These are phyloP conservation scores for Protostelium mycophagum DNA, from an alignment of 78 protist genomes.

Conservation along the genomic window DNA sequence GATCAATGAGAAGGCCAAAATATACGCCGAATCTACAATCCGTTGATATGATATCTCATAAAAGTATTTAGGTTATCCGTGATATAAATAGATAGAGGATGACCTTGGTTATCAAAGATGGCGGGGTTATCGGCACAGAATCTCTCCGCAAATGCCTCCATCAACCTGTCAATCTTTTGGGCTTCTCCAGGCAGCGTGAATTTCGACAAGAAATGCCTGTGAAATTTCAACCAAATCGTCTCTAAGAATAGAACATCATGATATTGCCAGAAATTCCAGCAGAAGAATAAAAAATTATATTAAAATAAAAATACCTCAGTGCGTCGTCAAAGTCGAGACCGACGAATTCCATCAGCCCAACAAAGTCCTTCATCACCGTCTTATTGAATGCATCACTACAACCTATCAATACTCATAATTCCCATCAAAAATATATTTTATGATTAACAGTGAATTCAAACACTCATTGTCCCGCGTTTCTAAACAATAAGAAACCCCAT, in stretches of 20 bases:
- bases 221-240: background rate
- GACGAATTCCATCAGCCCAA: conserved; percentile 72
- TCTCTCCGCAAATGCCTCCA: conserved; percentile 91
- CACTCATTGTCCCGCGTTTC: no score
- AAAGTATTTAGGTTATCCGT: background rate
- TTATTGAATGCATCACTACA: conserved; percentile 42
- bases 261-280: no score
- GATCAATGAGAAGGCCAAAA: conserved; percentile 90
- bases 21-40: conserved; percentile 85
- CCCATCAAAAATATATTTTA: no score
- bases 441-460: no score
- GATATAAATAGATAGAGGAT: background rate
- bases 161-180: conserved; percentile 92
- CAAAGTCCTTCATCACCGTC: conserved; percentile 80
- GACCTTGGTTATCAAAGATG: conserved; percentile 69
- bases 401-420: background rate
- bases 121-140: conserved; percentile 62
- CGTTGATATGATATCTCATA: background rate
- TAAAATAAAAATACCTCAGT: conserved; percentile 9
- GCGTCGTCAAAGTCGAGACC: conserved; percentile 82
- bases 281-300: background rate
- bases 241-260: no score
- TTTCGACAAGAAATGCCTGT: conserved; percentile 60
- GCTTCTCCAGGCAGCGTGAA: conserved; percentile 97
- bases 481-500: no score